phyloP scores from a whole-genome alignment of 73 alveolate species.

The Stentor coeruleus region DNA sequence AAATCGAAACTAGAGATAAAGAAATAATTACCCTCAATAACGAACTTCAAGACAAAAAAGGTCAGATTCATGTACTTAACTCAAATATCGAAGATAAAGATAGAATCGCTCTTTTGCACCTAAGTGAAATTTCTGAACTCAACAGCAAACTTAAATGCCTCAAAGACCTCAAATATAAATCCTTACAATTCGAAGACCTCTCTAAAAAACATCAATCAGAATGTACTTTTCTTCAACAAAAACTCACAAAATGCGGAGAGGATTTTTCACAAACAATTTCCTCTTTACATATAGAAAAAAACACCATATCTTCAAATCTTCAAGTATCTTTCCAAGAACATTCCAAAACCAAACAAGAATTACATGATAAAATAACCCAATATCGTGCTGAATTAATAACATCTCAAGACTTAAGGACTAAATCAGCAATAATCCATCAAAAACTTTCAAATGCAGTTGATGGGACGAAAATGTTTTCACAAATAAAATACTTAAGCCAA shows the following conservation, averaged over 20 bases:
- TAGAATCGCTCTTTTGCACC: neutral
- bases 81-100: neutral
- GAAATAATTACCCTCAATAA: neutral
- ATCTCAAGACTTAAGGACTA: neutral
- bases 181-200: neutral
- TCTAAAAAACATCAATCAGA: slow-evolving; percentile 16
- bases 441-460: neutral
- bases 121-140: neutral
- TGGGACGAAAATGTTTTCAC: neutral
- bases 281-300: neutral
- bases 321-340: neutral
- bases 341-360: neutral
- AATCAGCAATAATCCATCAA: neutral
- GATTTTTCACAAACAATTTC: neutral
- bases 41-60: neutral
- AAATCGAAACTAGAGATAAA: neutral
- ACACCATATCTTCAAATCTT: neutral
- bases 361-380: neutral
- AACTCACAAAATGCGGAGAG: neutral
- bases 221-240: neutral
- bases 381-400: neutral
- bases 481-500: neutral
- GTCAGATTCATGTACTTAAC: neutral
- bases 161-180: neutral
- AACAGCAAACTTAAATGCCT: neutral